Conservation (phyloP, 768 basidiomycete species). For the Tricholomella constricta region DNA sequence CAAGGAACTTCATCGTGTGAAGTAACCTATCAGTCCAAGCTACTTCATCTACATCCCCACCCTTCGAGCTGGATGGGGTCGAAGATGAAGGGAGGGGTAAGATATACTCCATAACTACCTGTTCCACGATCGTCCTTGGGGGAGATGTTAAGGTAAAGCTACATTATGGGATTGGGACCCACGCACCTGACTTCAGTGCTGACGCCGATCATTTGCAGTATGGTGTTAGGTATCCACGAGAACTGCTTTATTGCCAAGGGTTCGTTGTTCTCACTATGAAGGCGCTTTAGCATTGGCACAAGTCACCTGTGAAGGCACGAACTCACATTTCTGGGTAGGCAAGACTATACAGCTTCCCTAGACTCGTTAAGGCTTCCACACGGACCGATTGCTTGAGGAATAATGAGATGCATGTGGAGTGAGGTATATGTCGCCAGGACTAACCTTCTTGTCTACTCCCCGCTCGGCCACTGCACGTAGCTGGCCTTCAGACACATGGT, state of each 20-base stretch:
- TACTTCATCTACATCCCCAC: constrained; percentile 68
- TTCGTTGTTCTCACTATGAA: constrained; percentile 75
- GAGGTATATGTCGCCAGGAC: constrained; percentile 8
- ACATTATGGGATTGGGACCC: neutral
- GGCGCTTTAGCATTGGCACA: constrained; percentile 4
- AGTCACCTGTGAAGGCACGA: neutral
- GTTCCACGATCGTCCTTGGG: constrained; percentile 62
- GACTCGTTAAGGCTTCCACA: constrained; percentile 70
- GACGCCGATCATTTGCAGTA: constrained; percentile 59
- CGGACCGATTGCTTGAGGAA: constrained; percentile 59
- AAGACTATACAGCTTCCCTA: constrained; percentile 77
- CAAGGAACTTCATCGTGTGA: constrained; percentile 67
- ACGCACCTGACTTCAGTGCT: constrained; percentile 61
- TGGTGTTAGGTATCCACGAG: constrained; percentile 85
- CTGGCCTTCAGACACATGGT: constrained; percentile 69
- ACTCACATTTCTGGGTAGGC: constrained; percentile 91
- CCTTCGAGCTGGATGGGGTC: constrained; percentile 45
- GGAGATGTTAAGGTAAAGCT: neutral
- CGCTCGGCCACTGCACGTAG: constrained; percentile 69
- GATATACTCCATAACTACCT: constrained; percentile 71
- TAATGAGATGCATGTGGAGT: neutral
- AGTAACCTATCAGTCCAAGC: constrained; percentile 87
- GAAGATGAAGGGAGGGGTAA: constrained; percentile 70
- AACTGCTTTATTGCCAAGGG: constrained; percentile 75
- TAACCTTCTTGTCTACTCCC: constrained; percentile 84